Evolutionary conservation across 176 grass and related monocot species (phyloP).

Genomic region (Oryza punctata): DNA sequence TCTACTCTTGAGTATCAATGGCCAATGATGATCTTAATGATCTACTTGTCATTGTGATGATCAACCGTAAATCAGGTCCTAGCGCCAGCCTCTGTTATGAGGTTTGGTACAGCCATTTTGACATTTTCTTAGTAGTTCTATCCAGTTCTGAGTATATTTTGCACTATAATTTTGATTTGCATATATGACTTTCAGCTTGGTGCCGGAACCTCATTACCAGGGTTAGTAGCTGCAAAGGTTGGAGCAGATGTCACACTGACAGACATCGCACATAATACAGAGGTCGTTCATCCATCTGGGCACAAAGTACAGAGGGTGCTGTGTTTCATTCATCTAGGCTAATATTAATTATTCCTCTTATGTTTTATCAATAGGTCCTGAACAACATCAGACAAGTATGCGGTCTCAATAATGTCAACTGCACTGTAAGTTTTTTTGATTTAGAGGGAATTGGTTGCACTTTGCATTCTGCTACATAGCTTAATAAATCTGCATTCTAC

Average conservation of each 20-base stretch:
- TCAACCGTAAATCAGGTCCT: background rate
- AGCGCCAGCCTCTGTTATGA: no score
- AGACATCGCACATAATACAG: slow-evolving; percentile 59
- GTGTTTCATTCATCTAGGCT: background rate
- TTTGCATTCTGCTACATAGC: background rate
- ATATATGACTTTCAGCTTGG: slow-evolving; percentile 46
- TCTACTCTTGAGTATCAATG: background rate
- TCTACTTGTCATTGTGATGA: background rate
- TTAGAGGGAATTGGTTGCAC: background rate
- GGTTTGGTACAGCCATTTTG: background rate
- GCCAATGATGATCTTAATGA: background rate
- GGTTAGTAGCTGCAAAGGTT: slow-evolving; percentile 78
- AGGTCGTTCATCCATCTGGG: slow-evolving; percentile 39
- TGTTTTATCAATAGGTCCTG: slow-evolving; percentile 55
- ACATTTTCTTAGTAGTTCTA: background rate
- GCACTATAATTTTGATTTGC: background rate
- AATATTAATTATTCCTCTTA: background rate
- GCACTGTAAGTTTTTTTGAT: slow-evolving; percentile 55
- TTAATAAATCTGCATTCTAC: no score
- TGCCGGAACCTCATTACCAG: slow-evolving; percentile 74
- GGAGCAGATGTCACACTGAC: slow-evolving; percentile 73
- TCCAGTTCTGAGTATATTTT: background rate
- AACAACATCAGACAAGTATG: slow-evolving; percentile 74
- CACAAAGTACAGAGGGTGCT: background rate
- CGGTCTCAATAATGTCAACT: slow-evolving; percentile 57